A percentile compares a stretch with the other conserved stretches of the same genome.
Evolutionary conservation across 257 asterid species (phyloP).

Genomic region (Solanum acaule): DNA sequence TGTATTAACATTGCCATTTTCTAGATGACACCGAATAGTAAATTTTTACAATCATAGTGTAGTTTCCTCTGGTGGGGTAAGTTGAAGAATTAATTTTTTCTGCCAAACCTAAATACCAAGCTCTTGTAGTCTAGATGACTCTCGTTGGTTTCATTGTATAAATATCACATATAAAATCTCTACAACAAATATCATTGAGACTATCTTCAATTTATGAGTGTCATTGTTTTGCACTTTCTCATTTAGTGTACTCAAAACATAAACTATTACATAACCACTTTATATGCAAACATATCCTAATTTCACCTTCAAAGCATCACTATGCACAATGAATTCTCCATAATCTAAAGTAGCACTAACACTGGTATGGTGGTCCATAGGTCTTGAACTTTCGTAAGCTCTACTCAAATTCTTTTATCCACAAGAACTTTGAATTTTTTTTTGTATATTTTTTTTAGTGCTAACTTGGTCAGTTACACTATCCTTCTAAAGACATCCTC

Average conservation of each 20-base stretch:
- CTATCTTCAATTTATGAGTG: too few species aligned
- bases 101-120: not conserved
- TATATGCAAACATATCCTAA: not conserved
- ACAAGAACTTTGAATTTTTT: too few species aligned
- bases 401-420: not conserved
- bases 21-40: not conserved
- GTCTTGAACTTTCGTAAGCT: not conserved
- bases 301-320: not conserved
- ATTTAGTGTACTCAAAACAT: not conserved
- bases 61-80: not conserved
- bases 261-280: not conserved
- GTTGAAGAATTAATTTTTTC: not conserved
- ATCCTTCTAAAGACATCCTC: not conserved
- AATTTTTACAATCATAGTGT: not conserved
- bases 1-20: not conserved
- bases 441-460: too few species aligned
- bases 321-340: not conserved
- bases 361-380: not conserved
- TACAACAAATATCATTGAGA: not conserved
- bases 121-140: not conserved
- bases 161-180: not conserved
- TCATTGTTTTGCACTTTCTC: too few species aligned
- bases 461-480: not conserved
- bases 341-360: not conserved
- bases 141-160: not conserved